These are phyloP conservation scores for Aspergillus kassunensis DNA, from an alignment of 495 filamentous ascomycete species.

Conservation along the genomic window DNA sequence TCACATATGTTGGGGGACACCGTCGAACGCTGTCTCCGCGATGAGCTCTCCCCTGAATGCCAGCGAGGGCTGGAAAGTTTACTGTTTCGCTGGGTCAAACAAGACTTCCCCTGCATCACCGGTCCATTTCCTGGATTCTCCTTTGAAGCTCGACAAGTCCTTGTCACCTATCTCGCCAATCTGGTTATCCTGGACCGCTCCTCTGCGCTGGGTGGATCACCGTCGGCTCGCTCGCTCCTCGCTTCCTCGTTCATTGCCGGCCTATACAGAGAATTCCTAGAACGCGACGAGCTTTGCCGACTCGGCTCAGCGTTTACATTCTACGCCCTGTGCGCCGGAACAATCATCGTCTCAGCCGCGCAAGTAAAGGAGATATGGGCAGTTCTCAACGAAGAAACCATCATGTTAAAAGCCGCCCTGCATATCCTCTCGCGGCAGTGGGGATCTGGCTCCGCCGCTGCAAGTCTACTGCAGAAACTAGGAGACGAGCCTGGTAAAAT, in stretches of 20 bases:
- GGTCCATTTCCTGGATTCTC: background rate
- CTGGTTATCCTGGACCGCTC: conserved; percentile 4
- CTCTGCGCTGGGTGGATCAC: too few relatives aligned
- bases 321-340: conserved; percentile 1
- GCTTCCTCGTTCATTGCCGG: conserved; percentile 1
- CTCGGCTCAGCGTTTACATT: background rate
- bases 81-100: conserved; percentile 6
- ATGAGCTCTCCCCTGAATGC: background rate
- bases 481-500: too few relatives aligned
- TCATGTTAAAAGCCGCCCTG: background rate
- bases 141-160: background rate
- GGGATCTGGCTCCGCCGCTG: too few relatives aligned
- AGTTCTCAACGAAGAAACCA: background rate
- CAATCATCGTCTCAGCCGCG: background rate
- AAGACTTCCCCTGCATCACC: background rate
- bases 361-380: background rate
- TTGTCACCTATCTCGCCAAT: background rate
- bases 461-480: too few relatives aligned
- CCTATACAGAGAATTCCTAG: conserved; percentile 2
- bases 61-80: background rate
- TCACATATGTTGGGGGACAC: background rate
- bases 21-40: background rate
- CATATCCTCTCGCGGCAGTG: conserved; percentile 1
- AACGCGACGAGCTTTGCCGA: conserved; percentile 1
- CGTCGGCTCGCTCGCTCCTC: background rate